Evolutionary conservation across 2,329 filamentous ascomycete species (phyloP), one percentile per base, ranked within the genome.

Genomic region (Scedosporium aurantiacum): DNA sequence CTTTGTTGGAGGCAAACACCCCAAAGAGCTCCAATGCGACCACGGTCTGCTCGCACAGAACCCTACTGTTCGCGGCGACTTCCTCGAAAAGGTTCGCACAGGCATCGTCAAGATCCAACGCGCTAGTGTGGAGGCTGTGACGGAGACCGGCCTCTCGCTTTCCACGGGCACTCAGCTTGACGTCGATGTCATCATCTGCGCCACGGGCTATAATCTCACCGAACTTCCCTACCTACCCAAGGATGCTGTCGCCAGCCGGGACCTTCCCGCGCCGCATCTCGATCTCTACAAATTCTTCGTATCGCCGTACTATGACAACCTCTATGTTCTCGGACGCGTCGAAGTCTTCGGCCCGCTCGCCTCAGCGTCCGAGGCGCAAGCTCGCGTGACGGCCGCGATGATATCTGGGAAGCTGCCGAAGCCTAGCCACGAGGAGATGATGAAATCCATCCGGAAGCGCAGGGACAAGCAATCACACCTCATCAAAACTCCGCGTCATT

Each of bases 141-240:
- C 65, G 1, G 62, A 65, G 1, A 62, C 67, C 2, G 68, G 66
- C 0, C 8, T 71, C 0, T 50, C 64, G 0, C 65, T 71, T 4
- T 69, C 67, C 0, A 73, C 77, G 62, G 75, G 74, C 0, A 66
- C 67, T 0, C 67, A 70, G 58, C 43, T 77, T 5, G 70, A 73
- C 1, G 73, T 74, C 1, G 76, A 79, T 61, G 67, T 75, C 5
- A 70, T 78, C 0, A 74, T 78, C 2, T 63, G 77, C 8, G 76
- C 75, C 0, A 78, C 76, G 0, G 76, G 76, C 0, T 78, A 71
- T 63, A 73, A 73, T 54, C 76, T 76, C 70, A 60, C 58, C 16
- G 58, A 60, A 6, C 8, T 60, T 23, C 58, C 58, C 43, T 50
- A 50, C 63, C 65, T 72, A 5, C 68, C 68, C 6, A 45, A 61